Conservation (phyloP, 2,329 filamentous ascomycete species). For the Scedosporium boydii region DNA sequence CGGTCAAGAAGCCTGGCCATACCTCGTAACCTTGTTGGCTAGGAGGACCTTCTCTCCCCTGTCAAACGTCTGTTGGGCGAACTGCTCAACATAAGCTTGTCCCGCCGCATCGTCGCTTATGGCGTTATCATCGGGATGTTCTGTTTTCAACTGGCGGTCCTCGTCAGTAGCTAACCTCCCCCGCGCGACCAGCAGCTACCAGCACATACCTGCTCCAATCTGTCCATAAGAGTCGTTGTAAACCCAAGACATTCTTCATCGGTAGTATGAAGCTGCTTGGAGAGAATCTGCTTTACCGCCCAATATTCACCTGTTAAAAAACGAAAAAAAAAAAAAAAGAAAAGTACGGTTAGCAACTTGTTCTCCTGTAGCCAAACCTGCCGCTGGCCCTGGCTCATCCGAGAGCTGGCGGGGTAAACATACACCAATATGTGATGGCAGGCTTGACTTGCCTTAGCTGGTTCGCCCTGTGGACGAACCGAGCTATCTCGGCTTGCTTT, state of each 20-base stretch:
- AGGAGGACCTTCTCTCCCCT: constrained; percentile 74
- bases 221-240: constrained; percentile 81
- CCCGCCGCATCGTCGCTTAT: constrained; percentile 78
- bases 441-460: constrained; percentile 82
- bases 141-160: constrained; percentile 50
- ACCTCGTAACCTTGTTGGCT: constrained; percentile 77
- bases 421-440: constrained; percentile 92
- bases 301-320: constrained; percentile 67
- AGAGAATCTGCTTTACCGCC: constrained; percentile 85
- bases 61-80: constrained; percentile 79
- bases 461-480: constrained; percentile 72
- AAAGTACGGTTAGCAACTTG: not conserved
- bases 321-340: not conserved
- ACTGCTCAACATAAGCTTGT: constrained; percentile 89
- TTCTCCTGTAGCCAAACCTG: not conserved
- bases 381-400: not conserved
- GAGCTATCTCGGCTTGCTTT: constrained; percentile 70
- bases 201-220: constrained; percentile 61
- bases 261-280: constrained; percentile 65
- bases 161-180: no score
- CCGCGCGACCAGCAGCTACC: not conserved
- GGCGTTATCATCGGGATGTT: constrained; percentile 69
- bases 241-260: constrained; percentile 73
- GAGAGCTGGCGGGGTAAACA: constrained; percentile 22
- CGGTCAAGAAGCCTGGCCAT: constrained; percentile 11